These are phyloP conservation scores for Claviceps pusilla DNA, from an alignment of 2,329 filamentous ascomycete species.

Conservation along the genomic window DNA sequence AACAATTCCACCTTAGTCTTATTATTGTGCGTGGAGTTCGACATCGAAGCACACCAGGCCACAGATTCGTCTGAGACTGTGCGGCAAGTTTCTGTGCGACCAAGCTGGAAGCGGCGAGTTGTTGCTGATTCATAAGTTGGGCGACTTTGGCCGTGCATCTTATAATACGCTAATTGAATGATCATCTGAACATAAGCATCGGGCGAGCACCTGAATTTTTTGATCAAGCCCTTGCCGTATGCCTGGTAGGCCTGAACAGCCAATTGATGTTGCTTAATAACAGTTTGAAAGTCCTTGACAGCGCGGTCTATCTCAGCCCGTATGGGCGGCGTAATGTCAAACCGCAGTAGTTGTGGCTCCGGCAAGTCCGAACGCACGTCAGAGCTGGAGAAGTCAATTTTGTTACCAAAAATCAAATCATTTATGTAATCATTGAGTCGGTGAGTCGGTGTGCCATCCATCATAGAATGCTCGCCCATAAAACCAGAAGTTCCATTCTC, in stretches of 20 bases:
- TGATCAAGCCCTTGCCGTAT: slow-evolving; percentile 96
- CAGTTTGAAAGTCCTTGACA: slow-evolving; percentile 58
- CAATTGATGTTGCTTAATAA: slow-evolving; percentile 81
- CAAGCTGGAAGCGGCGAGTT: slow-evolving; percentile 87
- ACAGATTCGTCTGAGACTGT: slow-evolving; percentile 81
- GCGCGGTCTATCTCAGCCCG: slow-evolving; percentile 67
- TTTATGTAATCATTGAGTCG: slow-evolving; percentile 91
- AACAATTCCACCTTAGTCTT: slow-evolving; percentile 59
- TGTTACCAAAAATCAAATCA: slow-evolving; percentile 83
- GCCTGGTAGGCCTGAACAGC: slow-evolving; percentile 90
- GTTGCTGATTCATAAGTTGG: slow-evolving; percentile 96
- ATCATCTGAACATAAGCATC: slow-evolving; percentile 98
- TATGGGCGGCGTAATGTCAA: slow-evolving; percentile 61
- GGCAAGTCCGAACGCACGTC: slow-evolving; percentile 67
- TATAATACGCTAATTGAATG: slow-evolving; percentile 95
- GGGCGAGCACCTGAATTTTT: slow-evolving; percentile 97
- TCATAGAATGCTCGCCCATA: slow-evolving; percentile 98
- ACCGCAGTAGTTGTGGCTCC: slow-evolving; percentile 63
- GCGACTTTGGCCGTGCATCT: slow-evolving; percentile 96
- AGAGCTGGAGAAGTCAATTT: slow-evolving; percentile 74
- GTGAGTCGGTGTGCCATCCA: slow-evolving; percentile 97
- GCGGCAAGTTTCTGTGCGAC: slow-evolving; percentile 90
- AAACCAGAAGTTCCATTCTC: slow-evolving; percentile 96
- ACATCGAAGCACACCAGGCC: slow-evolving; percentile 78
- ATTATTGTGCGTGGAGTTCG: slow-evolving; percentile 47